These are phyloP conservation scores for Diatrype stigma DNA, from an alignment of 2,329 filamentous ascomycete genomes.

Conservation along the genomic window DNA sequence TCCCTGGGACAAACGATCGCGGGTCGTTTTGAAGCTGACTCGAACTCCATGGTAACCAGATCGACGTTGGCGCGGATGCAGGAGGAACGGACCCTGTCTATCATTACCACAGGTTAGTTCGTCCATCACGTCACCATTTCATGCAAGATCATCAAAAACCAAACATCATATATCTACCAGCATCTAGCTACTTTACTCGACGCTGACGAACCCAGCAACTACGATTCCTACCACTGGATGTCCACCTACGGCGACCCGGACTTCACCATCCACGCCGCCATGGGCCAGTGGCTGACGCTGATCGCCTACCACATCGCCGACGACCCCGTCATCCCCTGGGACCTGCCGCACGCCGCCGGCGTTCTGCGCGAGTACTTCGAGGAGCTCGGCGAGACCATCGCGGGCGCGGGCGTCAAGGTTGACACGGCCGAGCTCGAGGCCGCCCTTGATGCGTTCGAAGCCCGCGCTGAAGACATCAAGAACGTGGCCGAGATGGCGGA, in stretches of 20 bases:
- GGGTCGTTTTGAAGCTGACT: background rate
- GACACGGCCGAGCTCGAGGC: conserved; percentile 2
- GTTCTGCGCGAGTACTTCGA: conserved; percentile 2
- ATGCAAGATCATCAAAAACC: too few relatives aligned
- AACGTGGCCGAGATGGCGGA: background rate
- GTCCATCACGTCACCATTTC: too few relatives aligned
- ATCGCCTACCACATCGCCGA: conserved; percentile 6
- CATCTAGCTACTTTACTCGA: too few relatives aligned
- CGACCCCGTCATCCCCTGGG: conserved; percentile 6
- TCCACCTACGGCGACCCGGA: conserved; percentile 45
- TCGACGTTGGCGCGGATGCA: conserved; percentile 4
- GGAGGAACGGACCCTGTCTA: conserved; percentile 5
- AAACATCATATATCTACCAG: too few relatives aligned
- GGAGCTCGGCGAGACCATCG: conserved; percentile 1
- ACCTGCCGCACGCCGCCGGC: conserved; percentile 1
- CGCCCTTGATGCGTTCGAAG: background rate
- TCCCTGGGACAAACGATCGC: too few relatives aligned
- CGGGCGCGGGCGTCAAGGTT: background rate
- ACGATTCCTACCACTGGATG: conserved; percentile 44
- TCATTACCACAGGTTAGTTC: conserved; percentile 6
- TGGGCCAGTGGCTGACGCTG: conserved; percentile 33
- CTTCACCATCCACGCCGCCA: conserved; percentile 43
- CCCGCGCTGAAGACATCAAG: background rate
- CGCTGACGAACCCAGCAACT: conserved; percentile 1
- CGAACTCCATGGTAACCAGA: background rate